Evolutionary conservation across 2,329 filamentous ascomycete genomes (phyloP).

Genomic region (Microsporum canis): DNA sequence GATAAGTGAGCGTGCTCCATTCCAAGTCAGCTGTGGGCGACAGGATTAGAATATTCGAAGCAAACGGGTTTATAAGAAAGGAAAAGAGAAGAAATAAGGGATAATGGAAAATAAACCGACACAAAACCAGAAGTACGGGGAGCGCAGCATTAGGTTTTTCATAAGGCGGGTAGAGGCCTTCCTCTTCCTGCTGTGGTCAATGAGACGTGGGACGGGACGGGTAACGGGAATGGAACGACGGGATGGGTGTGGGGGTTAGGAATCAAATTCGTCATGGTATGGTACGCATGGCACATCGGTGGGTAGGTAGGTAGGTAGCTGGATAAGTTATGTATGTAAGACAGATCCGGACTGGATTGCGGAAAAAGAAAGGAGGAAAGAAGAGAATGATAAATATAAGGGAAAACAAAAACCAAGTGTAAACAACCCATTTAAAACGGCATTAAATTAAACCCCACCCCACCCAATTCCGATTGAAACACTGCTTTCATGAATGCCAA

Average conservation of each 20-base stretch:
- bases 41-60: background rate
- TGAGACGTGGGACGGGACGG: background rate
- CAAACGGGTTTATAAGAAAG: background rate
- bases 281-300: background rate
- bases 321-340: slow-evolving; percentile 8
- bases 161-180: background rate
- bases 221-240: background rate
- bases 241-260: background rate
- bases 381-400: slow-evolving; percentile 12
- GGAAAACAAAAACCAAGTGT: slow-evolving; percentile 4
- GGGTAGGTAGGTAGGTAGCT: background rate
- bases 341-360: background rate
- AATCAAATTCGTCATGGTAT: slow-evolving; percentile 1
- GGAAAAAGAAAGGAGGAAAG: slow-evolving; percentile 12
- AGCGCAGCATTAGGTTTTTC: background rate
- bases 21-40: background rate
- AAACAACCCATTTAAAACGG: slow-evolving; percentile 9
- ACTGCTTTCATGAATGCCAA: slow-evolving; percentile 13
- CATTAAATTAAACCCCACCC: background rate
- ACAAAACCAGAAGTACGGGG: background rate
- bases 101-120: background rate
- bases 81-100: background rate
- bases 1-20: background rate
- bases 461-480: background rate
- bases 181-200: background rate